phyloP scores from a whole-genome alignment of 257 asterid species.

The Paraleonurus japonicus region DNA sequence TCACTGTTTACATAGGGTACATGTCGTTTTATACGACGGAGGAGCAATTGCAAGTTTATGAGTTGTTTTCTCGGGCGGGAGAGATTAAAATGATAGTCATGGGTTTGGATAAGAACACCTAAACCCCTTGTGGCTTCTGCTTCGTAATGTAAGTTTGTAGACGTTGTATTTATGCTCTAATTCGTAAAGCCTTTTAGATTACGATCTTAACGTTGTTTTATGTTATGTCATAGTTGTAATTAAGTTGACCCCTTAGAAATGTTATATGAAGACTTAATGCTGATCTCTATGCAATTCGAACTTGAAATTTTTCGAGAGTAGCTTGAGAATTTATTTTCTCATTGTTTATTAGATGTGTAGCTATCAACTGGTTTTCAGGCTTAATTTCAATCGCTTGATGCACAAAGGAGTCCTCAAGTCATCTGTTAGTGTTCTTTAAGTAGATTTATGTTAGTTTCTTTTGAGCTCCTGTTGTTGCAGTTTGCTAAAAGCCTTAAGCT shows the following conservation, averaged over 20 bases:
- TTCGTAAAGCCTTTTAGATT: background rate
- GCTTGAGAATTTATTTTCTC: background rate
- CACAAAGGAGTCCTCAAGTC: background rate
- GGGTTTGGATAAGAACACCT: constrained; percentile 94
- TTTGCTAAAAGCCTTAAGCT: constrained; percentile 13
- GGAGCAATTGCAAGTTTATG: constrained; percentile 97
- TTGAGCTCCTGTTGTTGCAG: no score
- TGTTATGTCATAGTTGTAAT: background rate
- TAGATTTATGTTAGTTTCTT: background rate
- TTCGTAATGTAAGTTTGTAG: constrained; percentile 60
- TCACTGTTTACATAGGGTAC: constrained; percentile 83
- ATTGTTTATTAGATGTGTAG: background rate
- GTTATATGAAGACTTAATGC: background rate
- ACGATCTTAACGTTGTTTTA: background rate
- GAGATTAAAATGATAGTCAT: constrained; percentile 88
- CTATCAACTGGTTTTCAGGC: constrained; percentile 3
- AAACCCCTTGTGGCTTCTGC: constrained; percentile 99
- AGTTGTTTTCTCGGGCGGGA: constrained; percentile 87
- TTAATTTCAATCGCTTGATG: background rate
- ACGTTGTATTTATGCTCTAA: background rate
- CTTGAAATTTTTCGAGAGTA: background rate
- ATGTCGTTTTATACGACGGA: constrained; percentile 97
- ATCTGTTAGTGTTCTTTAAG: background rate
- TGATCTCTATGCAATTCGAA: background rate
- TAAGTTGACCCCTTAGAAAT: background rate